A percentile compares a stretch with the other conserved stretches of the same genome.
Evolutionary conservation across 768 basidiomycete species (phyloP).

Genomic region (Boletales sp.): DNA sequence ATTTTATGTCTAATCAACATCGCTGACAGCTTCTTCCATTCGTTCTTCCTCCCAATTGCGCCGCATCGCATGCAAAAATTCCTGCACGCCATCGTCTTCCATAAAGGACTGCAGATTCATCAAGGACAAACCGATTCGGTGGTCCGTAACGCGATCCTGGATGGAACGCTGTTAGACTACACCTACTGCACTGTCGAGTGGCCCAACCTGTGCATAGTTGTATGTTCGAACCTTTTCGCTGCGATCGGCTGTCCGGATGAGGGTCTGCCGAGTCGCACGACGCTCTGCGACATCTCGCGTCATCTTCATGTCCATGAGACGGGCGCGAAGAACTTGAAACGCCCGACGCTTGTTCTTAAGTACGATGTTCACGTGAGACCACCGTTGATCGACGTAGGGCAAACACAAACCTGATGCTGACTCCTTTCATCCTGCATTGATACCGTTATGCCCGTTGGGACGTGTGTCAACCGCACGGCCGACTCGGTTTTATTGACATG

Average conservation of each 20-base stretch:
- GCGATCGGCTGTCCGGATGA: conserved; percentile 80
- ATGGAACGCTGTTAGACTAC: background rate
- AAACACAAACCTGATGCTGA: conserved; percentile 74
- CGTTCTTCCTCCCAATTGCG: conserved; percentile 52
- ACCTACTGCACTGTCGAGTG: background rate
- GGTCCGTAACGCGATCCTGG: conserved; percentile 91
- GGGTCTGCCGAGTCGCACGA: conserved; percentile 63
- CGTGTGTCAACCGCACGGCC: conserved; percentile 89
- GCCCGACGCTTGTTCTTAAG: conserved; percentile 86
- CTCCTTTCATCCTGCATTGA: conserved; percentile 98
- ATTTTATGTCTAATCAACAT: conserved; percentile 8
- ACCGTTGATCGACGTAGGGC: background rate
- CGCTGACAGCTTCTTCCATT: conserved; percentile 49
- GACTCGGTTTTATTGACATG: conserved; percentile 99
- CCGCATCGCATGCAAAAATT: conserved; percentile 55
- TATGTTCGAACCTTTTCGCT: conserved; percentile 97
- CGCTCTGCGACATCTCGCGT: conserved; percentile 65
- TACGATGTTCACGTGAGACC: background rate
- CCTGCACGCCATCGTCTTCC: conserved; percentile 60
- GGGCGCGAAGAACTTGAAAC: conserved; percentile 83
- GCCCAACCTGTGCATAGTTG: conserved; percentile 77
- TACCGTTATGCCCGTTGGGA: conserved; percentile 90
- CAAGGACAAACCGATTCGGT: conserved; percentile 76
- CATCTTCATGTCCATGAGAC: conserved; percentile 80
- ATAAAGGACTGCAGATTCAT: conserved; percentile 63